Conservation (phyloP, 352 stramenopile genomes). For the Globisporangium canariense region DNA sequence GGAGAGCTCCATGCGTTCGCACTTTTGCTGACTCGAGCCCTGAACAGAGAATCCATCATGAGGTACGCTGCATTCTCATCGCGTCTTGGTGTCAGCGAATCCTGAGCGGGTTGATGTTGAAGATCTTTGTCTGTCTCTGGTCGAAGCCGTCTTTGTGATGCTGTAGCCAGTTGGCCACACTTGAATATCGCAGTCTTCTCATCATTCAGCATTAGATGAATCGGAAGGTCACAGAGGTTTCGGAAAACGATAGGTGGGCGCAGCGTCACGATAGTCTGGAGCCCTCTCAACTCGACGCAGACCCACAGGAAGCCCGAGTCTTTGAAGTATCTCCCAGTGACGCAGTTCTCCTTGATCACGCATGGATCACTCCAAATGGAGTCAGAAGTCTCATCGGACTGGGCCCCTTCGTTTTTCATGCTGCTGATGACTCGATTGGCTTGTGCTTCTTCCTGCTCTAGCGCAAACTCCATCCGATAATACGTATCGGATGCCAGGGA, state of each 20-base stretch:
- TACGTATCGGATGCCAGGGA: constrained; percentile 40
- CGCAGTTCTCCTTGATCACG: constrained; percentile 52
- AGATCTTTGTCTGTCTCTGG: background rate
- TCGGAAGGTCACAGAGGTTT: constrained; percentile 41
- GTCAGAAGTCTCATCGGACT: constrained; percentile 10
- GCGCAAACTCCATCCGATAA: constrained; percentile 54
- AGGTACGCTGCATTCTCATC: constrained; percentile 18
- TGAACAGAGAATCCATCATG: constrained; percentile 34
- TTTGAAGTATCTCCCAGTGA: constrained; percentile 54
- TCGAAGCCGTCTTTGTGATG: background rate
- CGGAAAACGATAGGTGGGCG: constrained; percentile 37
- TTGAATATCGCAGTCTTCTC: constrained; percentile 1
- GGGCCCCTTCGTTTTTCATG: background rate
- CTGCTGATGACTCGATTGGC: background rate
- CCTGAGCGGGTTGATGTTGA: background rate
- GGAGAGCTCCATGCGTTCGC: constrained; percentile 30
- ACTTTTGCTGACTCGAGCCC: constrained; percentile 24
- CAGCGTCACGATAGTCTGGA: constrained; percentile 58
- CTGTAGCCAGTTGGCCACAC: background rate
- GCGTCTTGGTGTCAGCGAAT: background rate
- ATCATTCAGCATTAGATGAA: constrained; percentile 37
- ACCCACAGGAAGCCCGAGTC: constrained; percentile 66
- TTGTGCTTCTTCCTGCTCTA: constrained; percentile 23
- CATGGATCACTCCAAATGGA: constrained; percentile 61
- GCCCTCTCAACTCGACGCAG: constrained; percentile 47